These are phyloP conservation scores for Boletus speciosus DNA, from an alignment of 768 basidiomycete genomes.

Conservation along the genomic window DNA sequence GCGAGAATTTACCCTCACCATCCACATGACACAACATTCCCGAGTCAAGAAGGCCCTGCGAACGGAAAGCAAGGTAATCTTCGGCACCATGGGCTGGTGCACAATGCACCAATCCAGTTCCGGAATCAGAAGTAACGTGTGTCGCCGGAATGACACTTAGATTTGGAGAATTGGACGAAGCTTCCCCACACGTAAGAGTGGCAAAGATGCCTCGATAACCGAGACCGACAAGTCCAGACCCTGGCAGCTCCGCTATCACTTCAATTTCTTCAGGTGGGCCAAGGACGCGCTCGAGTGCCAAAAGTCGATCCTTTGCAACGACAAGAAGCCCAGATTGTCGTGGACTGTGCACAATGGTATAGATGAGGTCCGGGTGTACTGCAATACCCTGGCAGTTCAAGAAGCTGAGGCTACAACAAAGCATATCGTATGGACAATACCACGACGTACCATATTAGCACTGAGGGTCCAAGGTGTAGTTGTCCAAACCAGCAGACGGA, in stretches of 20 bases:
- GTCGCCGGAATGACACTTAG: conserved; percentile 59
- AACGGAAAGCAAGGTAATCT: conserved; percentile 79
- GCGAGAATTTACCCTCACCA: conserved; percentile 65
- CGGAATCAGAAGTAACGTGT: conserved; percentile 84
- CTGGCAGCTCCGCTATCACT: conserved; percentile 20
- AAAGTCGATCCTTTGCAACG: conserved; percentile 51
- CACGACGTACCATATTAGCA: conserved; percentile 77
- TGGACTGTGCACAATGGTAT: conserved; percentile 46
- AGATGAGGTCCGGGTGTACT: conserved; percentile 69
- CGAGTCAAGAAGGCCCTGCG: conserved; percentile 46
- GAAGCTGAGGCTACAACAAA: not conserved
- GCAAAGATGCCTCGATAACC: conserved; percentile 64
- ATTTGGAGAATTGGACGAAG: not conserved
- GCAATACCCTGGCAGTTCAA: conserved; percentile 72
- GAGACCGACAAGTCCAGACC: conserved; percentile 54
- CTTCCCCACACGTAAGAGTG: conserved; percentile 11
- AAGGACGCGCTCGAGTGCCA: conserved; percentile 28
- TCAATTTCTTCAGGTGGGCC: conserved; percentile 21
- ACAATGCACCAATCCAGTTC: conserved; percentile 93
- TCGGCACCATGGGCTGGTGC: conserved; percentile 94
- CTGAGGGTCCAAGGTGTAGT: conserved; percentile 98
- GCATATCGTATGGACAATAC: not conserved
- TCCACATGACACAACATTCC: conserved; percentile 81
- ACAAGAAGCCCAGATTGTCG: conserved; percentile 36
- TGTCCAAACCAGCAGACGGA: conserved; percentile 85